A percentile compares a stretch with the other conserved stretches of the same genome.
Conservation (phyloP, 441 rosid species). For the Bruguiera hainesii region DNA sequence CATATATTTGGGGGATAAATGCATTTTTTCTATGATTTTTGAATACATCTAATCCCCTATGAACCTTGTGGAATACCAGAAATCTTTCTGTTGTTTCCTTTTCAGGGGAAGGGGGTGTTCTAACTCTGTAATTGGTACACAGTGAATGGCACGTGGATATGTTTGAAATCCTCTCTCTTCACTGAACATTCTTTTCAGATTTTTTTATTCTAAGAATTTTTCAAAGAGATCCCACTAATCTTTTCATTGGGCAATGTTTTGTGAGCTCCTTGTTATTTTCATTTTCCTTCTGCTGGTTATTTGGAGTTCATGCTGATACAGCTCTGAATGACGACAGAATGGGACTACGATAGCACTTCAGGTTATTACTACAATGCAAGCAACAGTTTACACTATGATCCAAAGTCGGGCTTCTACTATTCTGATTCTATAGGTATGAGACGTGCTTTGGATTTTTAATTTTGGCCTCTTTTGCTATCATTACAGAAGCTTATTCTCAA, state of each 20-base stretch:
- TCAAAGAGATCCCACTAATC: conserved; percentile 1
- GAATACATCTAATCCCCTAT: conserved; percentile 1
- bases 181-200: no score
- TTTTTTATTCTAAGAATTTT: conserved; percentile 1
- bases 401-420: conserved; percentile 85
- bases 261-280: neutral
- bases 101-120: conserved; percentile 22
- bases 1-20: no score
- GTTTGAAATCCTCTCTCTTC: conserved; percentile 18
- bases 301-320: conserved; percentile 31
- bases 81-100: conserved; percentile 6
- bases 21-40: conserved; percentile 9
- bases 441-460: neutral
- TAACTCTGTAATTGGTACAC: conserved; percentile 20
- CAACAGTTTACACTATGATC: conserved; percentile 63
- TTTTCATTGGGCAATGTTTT: conserved; percentile 1
- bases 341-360: conserved; percentile 61
- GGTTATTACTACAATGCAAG: conserved; percentile 64
- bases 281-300: conserved; percentile 19
- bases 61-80: conserved; percentile 11
- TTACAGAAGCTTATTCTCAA: neutral
- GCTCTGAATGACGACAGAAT: conserved; percentile 53
- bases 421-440: conserved; percentile 71
- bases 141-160: conserved; percentile 15
- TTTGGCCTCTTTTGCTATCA: conserved; percentile 5